Percentiles rank a stretch among this genome's conserved stretches.
phyloP scores from a whole-genome alignment of 768 basidiomycete species.

The Dacryopinax primogenitus region DNA sequence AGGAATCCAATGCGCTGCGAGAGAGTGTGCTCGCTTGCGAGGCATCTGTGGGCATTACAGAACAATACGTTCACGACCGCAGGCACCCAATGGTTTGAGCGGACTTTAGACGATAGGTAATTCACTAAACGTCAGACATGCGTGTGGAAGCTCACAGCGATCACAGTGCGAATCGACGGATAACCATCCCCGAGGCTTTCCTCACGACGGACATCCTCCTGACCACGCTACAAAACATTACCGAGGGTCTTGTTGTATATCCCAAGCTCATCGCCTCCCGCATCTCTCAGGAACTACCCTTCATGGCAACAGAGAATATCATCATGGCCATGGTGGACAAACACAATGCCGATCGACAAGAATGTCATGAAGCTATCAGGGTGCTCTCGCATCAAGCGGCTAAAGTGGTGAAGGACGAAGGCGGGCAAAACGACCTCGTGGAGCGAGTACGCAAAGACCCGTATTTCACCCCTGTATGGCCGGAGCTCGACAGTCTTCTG shows the following conservation, averaged over 20 bases:
- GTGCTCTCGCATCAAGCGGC: slow-evolving; percentile 92
- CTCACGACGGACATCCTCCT: slow-evolving; percentile 93
- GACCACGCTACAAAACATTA: slow-evolving; percentile 89
- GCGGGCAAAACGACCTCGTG: slow-evolving; percentile 90
- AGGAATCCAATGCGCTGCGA: slow-evolving; percentile 99
- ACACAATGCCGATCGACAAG: slow-evolving; percentile 86
- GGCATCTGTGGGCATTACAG: slow-evolving; percentile 90
- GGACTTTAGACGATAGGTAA: slow-evolving; percentile 90
- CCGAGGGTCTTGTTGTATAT: slow-evolving; percentile 98
- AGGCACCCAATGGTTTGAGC: slow-evolving; percentile 95
- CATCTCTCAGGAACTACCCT: slow-evolving; percentile 88
- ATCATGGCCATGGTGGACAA: slow-evolving; percentile 95
- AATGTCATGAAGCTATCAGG: slow-evolving; percentile 84
- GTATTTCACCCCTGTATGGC: slow-evolving; percentile 86
- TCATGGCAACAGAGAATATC: slow-evolving; percentile 99
- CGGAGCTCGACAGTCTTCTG: slow-evolving; percentile 61
- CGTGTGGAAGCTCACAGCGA: not conserved
- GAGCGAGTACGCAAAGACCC: slow-evolving; percentile 63
- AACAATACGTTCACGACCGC: slow-evolving; percentile 94
- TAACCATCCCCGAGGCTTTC: slow-evolving; percentile 94
- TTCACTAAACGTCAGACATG: slow-evolving; percentile 11
- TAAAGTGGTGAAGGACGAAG: slow-evolving; percentile 85
- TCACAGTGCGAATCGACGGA: slow-evolving; percentile 80
- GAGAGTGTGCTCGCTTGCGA: slow-evolving; percentile 88
- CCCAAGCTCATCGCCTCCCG: slow-evolving; percentile 87